phyloP scores from a whole-genome alignment of 2,329 filamentous ascomycete species.

The Plectosphaerella plurivora region DNA sequence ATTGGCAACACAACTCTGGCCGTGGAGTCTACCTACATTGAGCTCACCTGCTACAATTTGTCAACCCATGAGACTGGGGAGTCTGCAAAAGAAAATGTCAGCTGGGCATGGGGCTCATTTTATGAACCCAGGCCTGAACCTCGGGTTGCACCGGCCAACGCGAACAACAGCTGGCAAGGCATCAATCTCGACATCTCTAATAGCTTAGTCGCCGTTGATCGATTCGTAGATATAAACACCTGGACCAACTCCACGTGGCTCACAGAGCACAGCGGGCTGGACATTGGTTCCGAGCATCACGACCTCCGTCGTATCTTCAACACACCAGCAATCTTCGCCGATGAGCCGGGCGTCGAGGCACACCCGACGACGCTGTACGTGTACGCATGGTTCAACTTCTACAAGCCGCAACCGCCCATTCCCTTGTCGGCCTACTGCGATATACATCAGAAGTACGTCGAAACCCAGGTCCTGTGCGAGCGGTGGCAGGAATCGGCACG shows the following conservation, averaged over 20 bases:
- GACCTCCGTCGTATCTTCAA: too few species aligned
- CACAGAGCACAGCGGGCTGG: too few species aligned
- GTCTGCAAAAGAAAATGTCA: not conserved
- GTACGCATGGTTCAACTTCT: not conserved
- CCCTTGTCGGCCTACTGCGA: not conserved
- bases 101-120: not conserved
- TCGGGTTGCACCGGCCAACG: not conserved
- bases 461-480: slow-evolving; percentile 4
- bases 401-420: not conserved
- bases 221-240: not conserved
- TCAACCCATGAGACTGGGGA: not conserved
- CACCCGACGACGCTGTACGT: slow-evolving; percentile 2
- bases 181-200: not conserved
- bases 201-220: not conserved
- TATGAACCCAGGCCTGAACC: not conserved
- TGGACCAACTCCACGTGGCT: not conserved
- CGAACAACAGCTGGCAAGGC: slow-evolving; percentile 4
- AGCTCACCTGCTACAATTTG: slow-evolving; percentile 1
- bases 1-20: slow-evolving; percentile 3
- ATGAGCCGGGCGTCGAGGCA: not conserved
- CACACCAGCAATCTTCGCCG: too few species aligned
- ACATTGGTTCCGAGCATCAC: too few species aligned
- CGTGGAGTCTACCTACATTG: slow-evolving; percentile 7
- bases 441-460: slow-evolving; percentile 5
- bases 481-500: not conserved